Evolutionary conservation across 2,329 filamentous ascomycete genomes (phyloP).

Genomic region (Trichoderma sp.): DNA sequence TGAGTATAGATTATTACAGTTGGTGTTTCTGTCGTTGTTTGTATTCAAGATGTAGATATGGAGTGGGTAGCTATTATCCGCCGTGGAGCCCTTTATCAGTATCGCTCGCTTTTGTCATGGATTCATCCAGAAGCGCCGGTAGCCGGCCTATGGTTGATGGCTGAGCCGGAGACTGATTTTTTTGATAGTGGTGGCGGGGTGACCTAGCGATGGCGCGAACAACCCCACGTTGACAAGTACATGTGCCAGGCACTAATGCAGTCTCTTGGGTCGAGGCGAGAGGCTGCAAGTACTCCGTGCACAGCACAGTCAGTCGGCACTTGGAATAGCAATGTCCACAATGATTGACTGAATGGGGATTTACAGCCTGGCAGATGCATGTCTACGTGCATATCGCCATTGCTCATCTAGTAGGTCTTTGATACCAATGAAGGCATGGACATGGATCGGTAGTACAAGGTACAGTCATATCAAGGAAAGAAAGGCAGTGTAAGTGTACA

Average conservation of each 20-base stretch:
- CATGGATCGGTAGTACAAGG: no score
- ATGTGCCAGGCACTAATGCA: not conserved
- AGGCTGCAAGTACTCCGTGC: not conserved
- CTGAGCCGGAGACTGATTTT: constrained; percentile 4
- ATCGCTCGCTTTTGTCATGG: not conserved
- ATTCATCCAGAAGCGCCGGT: constrained; percentile 22
- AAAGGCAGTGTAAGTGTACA: not conserved
- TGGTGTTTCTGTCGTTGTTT: not conserved
- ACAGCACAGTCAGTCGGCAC: not conserved
- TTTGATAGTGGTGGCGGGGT: constrained; percentile 13
- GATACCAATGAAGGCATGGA: no score
- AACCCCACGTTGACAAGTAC: not conserved
- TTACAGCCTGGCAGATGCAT: not conserved
- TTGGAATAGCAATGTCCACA: not conserved
- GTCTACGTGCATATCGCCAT: not conserved
- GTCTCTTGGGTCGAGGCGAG: not conserved
- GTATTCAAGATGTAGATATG: not conserved
- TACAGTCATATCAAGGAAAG: not conserved
- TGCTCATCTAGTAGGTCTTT: not conserved
- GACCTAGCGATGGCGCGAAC: not conserved
- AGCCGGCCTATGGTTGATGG: not conserved
- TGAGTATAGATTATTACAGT: no score
- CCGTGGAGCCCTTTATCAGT: not conserved
- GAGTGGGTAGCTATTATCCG: not conserved
- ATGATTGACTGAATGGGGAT: not conserved